phyloP scores from a whole-genome alignment of 257 asterid species.

The Osmanthus fragrans region DNA sequence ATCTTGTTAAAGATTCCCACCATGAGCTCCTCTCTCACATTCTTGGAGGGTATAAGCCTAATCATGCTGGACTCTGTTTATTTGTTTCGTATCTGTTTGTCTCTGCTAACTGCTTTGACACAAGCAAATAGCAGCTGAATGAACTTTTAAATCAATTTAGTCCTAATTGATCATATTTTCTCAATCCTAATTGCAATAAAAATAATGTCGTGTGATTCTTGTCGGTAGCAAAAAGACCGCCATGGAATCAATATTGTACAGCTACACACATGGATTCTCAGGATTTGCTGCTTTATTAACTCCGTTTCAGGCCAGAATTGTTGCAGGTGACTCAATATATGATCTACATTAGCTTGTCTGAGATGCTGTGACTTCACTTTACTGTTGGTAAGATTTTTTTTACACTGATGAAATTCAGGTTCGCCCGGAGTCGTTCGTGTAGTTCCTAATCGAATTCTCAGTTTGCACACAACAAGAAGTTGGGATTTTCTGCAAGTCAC shows the following conservation, averaged over 20 bases:
- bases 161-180: neutral
- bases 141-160: neutral
- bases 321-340: conserved; percentile 28
- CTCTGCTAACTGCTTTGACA: neutral
- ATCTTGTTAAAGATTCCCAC: conserved; percentile 30
- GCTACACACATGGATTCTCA: conserved; percentile 46
- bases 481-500: conserved; percentile 39
- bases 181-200: neutral
- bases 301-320: conserved; percentile 30
- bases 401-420: conserved; percentile 13
- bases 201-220: neutral
- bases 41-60: conserved; percentile 33
- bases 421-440: conserved; percentile 37
- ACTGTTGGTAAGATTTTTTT: neutral
- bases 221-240: conserved; percentile 36
- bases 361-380: neutral
- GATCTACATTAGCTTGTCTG: conserved; percentile 5
- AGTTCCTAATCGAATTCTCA: conserved; percentile 29
- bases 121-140: neutral
- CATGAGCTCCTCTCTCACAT: conserved; percentile 33
- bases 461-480: conserved; percentile 43
- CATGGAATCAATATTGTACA: conserved; percentile 33
- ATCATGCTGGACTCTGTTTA: neutral
- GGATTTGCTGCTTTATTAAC: conserved; percentile 44
- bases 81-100: neutral